Base-by-base conservation (phyloP, 495 filamentous ascomycete species). In the Viridothelium virens region DNA sequence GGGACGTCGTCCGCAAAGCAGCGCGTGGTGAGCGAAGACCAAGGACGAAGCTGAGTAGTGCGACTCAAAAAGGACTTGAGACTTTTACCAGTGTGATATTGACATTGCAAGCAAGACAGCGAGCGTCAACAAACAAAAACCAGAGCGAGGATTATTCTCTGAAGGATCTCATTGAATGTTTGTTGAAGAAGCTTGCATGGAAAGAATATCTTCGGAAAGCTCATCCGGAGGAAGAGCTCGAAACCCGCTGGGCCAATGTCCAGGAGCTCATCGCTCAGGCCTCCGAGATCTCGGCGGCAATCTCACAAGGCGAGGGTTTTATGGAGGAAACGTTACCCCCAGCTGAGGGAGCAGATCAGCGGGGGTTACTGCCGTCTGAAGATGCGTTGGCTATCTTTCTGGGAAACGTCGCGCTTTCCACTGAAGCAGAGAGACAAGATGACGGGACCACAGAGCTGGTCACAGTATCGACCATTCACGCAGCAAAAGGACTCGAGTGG, bases 401-500 rank as follows among this genome's bases (percentile, higher is more conserved):
- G 44, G 89, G 91, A 12, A 99, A 97, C 74, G 86, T 97, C 3
- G 86, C 92, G 0, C 77, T 99, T 34, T 89, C 91, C 1, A 87
- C 69, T 18, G 92, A 96, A 70, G 81, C 88, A 62, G 77, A 77
- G 6, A 80, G 81, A 18, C 83, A 86, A 10, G 84, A 85, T 1
- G 81, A 81, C 1, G 80, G 84, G 25, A 79, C 85, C n/a, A 74
- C 69, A 1, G 73, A 66, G 34, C 85, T 89, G 71, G 86, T 97
- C 14, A 97, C 92, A 2, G 90, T 99, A 16, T 96, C 91, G 12
- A 99, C 95, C 0, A 97, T 99, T 34, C 95, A 99, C 73, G 91
- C 93, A 0, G 92, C 95, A 0, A 99, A 99, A 74, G 93, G 95
- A 3, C 80, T 99, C 0, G 95, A 99, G 73, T 99, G 95, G 95